Evolutionary conservation across 768 basidiomycete genomes (phyloP).

Genomic region (Aureoboletus auriporus): DNA sequence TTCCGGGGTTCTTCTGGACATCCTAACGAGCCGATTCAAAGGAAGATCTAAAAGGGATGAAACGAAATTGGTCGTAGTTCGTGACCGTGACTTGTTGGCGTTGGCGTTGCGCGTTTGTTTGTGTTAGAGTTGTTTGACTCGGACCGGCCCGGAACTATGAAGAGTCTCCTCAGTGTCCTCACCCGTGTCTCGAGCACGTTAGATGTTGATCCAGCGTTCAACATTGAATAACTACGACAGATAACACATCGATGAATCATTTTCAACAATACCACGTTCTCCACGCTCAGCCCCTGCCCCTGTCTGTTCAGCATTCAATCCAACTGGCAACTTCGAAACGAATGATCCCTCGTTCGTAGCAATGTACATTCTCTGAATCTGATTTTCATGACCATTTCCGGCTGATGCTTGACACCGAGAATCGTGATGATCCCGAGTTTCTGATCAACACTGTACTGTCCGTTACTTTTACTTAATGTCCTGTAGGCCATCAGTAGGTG

Average conservation of each 20-base stretch:
- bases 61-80: too few relatives aligned
- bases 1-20: slow-evolving; percentile 18
- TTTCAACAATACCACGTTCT: too few relatives aligned
- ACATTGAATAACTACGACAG: too few relatives aligned
- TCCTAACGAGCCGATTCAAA: slow-evolving; percentile 5
- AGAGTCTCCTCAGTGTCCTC: too few relatives aligned
- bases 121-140: too few relatives aligned
- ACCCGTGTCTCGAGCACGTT: too few relatives aligned
- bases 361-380: slow-evolving; percentile 38
- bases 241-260: too few relatives aligned
- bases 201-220: too few relatives aligned
- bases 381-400: slow-evolving; percentile 28
- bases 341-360: slow-evolving; percentile 39
- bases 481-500: too few relatives aligned
- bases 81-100: too few relatives aligned
- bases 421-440: slow-evolving; percentile 51
- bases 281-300: neutral
- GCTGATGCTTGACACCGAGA: slow-evolving; percentile 49
- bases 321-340: slow-evolving; percentile 28
- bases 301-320: slow-evolving; percentile 28
- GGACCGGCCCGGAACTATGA: too few relatives aligned
- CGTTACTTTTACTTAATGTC: slow-evolving; percentile 30
- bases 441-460: slow-evolving; percentile 34
- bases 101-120: too few relatives aligned
- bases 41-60: neutral